phyloP scores from a whole-genome alignment of 305 asterid species.

The Stenogyne calaminthoides region DNA sequence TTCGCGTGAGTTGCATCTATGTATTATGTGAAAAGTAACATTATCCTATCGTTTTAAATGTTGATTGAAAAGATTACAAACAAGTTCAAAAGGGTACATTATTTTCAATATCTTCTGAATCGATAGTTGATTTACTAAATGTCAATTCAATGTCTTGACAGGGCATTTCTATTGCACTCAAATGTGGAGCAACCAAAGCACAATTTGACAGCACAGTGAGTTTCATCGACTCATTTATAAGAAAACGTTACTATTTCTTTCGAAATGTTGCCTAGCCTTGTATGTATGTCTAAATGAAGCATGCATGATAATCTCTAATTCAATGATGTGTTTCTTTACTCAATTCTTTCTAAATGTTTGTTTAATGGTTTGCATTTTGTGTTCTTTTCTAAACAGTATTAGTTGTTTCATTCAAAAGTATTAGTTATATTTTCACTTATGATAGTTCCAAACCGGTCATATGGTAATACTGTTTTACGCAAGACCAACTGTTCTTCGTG shows the following conservation, averaged over 20 bases:
- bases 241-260: background rate
- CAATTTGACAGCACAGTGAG: slow-evolving; percentile 91
- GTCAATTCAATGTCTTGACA: slow-evolving; percentile 27
- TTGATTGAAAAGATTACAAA: background rate
- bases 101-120: background rate
- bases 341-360: no score
- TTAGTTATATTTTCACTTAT: background rate
- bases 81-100: background rate
- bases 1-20: background rate
- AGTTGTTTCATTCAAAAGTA: background rate
- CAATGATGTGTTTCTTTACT: background rate
- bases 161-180: slow-evolving; percentile 86
- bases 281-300: background rate
- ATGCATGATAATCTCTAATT: background rate
- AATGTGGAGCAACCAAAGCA: slow-evolving; percentile 96
- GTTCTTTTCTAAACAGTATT: no score
- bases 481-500: background rate
- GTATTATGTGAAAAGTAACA: background rate
- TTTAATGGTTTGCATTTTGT: no score
- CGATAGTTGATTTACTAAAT: background rate
- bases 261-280: no score
- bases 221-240: slow-evolving; percentile 10
- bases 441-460: background rate
- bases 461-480: background rate
- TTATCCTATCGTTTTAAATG: background rate